Conservation (phyloP, 202 grass and related monocot species). For the Cymbopogon flexuosus region DNA sequence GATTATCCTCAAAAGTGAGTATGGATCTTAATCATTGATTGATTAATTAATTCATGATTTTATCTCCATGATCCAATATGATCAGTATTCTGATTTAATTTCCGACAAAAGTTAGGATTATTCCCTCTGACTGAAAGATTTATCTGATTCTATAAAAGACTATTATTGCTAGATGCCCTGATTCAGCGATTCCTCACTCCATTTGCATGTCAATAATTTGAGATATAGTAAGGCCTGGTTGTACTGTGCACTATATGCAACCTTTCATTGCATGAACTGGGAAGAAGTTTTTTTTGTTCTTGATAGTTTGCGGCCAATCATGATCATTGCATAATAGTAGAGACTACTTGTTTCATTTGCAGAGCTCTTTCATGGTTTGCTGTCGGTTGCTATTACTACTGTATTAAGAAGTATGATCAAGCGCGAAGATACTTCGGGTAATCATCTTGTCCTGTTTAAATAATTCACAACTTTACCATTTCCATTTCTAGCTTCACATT, state of each 20-base stretch:
- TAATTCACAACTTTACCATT: neutral
- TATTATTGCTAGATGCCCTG: neutral
- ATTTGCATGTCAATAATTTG: constrained; percentile 21
- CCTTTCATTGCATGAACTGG: neutral
- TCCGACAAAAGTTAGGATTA: neutral
- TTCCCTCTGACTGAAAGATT: neutral
- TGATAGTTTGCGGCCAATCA: constrained; percentile 21
- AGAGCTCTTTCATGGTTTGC: constrained; percentile 98
- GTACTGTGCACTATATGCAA: neutral
- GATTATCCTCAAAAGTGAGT: constrained; percentile 98
- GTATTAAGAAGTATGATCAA: constrained; percentile 96
- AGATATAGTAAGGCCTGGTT: neutral
- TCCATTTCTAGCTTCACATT: constrained; percentile 7
- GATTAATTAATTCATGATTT: neutral
- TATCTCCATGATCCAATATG: constrained; percentile 18
- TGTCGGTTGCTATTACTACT: constrained; percentile 94
- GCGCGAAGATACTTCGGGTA: constrained; percentile 90
- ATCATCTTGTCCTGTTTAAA: constrained; percentile 24
- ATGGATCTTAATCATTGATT: constrained; percentile 8
- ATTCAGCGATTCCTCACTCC: neutral
- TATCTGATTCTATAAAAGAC: neutral
- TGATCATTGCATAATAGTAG: neutral
- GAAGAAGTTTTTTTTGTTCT: neutral
- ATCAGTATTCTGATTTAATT: neutral
- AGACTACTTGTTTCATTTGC: constrained; percentile 20